Base-by-base conservation (phyloP, 208 protist species). In the Phytomonas francai region DNA sequence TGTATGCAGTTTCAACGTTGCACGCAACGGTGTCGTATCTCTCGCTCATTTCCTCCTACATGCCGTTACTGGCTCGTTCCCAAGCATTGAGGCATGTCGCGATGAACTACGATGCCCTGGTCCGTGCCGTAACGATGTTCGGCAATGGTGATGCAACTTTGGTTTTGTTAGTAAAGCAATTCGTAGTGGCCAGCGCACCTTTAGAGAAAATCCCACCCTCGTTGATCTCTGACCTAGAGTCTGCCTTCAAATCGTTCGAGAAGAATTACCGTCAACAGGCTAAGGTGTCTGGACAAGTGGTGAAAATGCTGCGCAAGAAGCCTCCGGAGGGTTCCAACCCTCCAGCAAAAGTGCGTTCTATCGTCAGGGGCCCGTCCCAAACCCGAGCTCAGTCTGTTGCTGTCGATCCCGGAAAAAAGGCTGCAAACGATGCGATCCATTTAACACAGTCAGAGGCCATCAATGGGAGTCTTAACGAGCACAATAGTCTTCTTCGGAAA, bases 21-120 rank as follows among this genome's bases (percentile, higher is more conserved):
- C 87, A 85, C 68, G 65, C 76, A 0, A 77, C 83, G 7, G 71
- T 62, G 30, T 57, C 58, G 4, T 95, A 95, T 68, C 65, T 93
- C 19, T 83, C 74, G 3, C 63, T 76, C 16, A 59, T 95, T 28
- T 66, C 78, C 65, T 86, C 83, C 12, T 92, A 84, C 65, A 42
- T 84, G 7, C 85, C 87, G 6, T 76, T 87, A 28, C 78, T 78
- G 12, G 59, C 77, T 22, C 80, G 83, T 36, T 87, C 79, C 28
- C 64, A 68, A 54, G 78, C 74, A 0, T 68, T 76, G 28, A 70
- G 72, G 70, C 69, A 70, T 36, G 61, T 91, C 12, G 32, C 59
- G 3, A 65, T 90, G 9, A 83, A 91, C 68, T 83, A 71, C 27
- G 73, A 76, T 27, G 84, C 74, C 2, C 29, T 93, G 27, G 63